Percentiles rank a stretch among this genome's conserved stretches.
Conservation (phyloP, 164 flowering plant species). For the Vitis amurensis region DNA sequence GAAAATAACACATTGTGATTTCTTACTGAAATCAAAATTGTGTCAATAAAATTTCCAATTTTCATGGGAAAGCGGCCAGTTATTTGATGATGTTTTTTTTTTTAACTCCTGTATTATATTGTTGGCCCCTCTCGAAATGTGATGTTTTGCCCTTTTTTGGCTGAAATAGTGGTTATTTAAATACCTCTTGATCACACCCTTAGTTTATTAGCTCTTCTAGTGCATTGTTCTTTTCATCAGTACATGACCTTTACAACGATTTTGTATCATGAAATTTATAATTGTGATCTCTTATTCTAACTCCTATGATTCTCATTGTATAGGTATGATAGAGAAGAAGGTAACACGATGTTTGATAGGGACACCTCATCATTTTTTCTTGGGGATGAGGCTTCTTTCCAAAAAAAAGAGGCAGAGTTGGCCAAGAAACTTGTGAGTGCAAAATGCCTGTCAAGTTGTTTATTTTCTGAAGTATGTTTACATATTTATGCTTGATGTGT, state of each 20-base stretch:
- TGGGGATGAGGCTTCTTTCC: slow-evolving; percentile 81
- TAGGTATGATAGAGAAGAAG: slow-evolving; percentile 98
- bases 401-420: slow-evolving; percentile 87
- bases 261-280: not conserved
- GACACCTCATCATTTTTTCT: slow-evolving; percentile 70
- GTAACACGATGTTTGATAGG: slow-evolving; percentile 61
- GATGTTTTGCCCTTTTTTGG: not conserved
- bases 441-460: not conserved
- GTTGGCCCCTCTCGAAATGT: no score
- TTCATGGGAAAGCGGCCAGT: no score
- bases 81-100: no score
- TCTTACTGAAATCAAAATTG: no score
- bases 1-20: no score
- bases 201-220: not conserved
- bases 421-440: slow-evolving; percentile 77
- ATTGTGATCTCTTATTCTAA: not conserved
- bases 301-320: slow-evolving; percentile 5
- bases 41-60: no score
- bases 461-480: not conserved
- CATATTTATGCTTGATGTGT: not conserved
- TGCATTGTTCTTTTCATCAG: not conserved
- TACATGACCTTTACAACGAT: not conserved
- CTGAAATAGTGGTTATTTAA: not conserved
- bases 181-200: not conserved
- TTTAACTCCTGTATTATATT: no score